Base-by-base conservation (phyloP, 768 basidiomycete genomes). In the Lactarius trivialis region DNA sequence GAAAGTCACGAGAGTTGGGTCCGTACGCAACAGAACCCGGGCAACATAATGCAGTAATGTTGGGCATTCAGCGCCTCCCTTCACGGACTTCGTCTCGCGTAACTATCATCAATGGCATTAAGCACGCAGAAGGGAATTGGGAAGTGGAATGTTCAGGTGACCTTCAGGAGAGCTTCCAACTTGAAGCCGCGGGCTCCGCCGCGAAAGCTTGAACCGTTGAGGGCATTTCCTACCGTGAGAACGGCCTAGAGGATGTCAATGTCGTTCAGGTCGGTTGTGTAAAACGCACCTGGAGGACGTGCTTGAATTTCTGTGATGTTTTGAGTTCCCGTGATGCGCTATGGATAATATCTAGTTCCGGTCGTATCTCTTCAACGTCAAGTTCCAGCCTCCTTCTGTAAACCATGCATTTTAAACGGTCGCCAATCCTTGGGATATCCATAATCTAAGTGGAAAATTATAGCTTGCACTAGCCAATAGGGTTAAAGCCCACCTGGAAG, bases 41-140 rank as follows among this genome's bases (percentile, higher is more conserved):
- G 90, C 91, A n/a, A 96, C 72, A 70, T 93, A 96, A 71, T 96
- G 94, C 14, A 97, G 78, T n/a, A 98, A 76, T 0, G 93, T 96
- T 0, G 93, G 92, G 66, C 91, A 95, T 7, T 83, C 83, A 0
- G 82, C 54, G 0, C 82, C 81, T 0, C 81, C 82, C 60, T 82
- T 86, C 0, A 81, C 83, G 0, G 91, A 89, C 73, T 83, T 91
- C 8, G 87, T 93, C 67, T 94, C 92, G 70, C 84, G 87, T 75
- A 93, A 74, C 93, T 96, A 64, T 24, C 34, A 24, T 52, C 14
- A 36, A 4, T 19, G 36, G 8, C 37, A 39, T 24, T 24, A 63
- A 21, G 24, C n/a, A 50, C 4, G n/a, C 36, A 2, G 1, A 39
- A 19, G 45, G 7, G 36, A 56, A 32, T 12, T 1, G 32, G 19